Evolutionary conservation across 2,329 filamentous ascomycete genomes (phyloP).

Genomic region (Beauveria varroae): DNA sequence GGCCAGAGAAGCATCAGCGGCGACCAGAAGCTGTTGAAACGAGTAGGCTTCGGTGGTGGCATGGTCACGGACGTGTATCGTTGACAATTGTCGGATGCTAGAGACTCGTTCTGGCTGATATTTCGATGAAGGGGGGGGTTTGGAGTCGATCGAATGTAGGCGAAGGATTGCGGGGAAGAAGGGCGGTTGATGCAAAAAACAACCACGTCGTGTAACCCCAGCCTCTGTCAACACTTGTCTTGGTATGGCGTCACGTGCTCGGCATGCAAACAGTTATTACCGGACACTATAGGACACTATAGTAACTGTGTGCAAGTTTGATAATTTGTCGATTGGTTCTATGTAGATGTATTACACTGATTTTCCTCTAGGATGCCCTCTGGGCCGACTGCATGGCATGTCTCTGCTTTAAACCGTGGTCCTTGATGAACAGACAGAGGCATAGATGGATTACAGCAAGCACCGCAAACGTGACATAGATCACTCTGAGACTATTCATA

Average conservation of each 20-base stretch:
- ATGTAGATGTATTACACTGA: not conserved
- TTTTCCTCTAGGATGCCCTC: not conserved
- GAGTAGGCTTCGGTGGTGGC: not conserved
- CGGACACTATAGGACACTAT: too few species aligned
- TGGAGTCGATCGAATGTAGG: too few species aligned
- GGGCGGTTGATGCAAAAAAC: not conserved
- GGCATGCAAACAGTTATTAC: not conserved
- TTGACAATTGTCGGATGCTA: not conserved
- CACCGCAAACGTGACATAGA: not conserved
- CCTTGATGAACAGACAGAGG: not conserved
- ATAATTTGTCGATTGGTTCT: not conserved
- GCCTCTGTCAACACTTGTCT: not conserved
- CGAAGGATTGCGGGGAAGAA: not conserved
- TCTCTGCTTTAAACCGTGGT: not conserved
- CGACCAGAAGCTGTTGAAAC: not conserved
- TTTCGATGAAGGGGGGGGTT: too few species aligned
- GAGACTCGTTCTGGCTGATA: too few species aligned
- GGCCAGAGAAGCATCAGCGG: conserved; percentile 4
- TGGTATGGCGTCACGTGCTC: not conserved
- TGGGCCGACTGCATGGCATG: not conserved
- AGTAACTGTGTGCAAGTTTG: not conserved
- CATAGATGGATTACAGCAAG: not conserved
- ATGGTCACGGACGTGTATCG: not conserved
- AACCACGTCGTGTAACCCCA: not conserved
- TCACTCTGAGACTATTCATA: not conserved